These are phyloP conservation scores for Aspergillus ochraceus DNA, from an alignment of 2,329 filamentous ascomycete species.

Conservation along the genomic window DNA sequence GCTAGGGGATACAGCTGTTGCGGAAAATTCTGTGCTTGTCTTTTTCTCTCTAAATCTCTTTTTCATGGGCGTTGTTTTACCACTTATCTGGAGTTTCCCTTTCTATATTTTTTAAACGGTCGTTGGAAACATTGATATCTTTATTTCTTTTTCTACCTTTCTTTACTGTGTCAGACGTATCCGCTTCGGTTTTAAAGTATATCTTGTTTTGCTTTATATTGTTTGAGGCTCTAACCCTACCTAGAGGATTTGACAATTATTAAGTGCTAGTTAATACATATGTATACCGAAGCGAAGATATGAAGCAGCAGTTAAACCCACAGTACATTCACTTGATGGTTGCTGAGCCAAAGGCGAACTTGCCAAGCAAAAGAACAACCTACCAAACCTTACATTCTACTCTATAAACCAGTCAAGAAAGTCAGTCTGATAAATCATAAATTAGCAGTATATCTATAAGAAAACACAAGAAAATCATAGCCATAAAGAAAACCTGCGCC, in stretches of 20 bases:
- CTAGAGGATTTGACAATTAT: no score
- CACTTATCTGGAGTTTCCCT: slow-evolving; percentile 2
- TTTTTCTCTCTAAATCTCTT: background rate
- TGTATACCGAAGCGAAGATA: background rate
- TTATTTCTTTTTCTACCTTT: background rate
- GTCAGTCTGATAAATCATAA: background rate
- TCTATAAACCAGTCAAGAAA: no score
- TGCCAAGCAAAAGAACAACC: no score
- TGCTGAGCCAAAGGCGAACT: no score
- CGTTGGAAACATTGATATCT: background rate
- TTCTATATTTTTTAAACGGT: background rate
- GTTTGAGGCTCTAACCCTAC: background rate
- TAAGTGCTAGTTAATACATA: background rate
- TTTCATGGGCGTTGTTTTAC: slow-evolving; percentile 4
- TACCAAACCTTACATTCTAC: no score
- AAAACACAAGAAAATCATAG: slow-evolving; percentile 7
- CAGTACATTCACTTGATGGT: no score
- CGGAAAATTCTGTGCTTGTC: background rate
- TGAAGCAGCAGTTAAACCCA: no score
- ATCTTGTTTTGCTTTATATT: background rate
- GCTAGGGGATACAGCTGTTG: background rate
- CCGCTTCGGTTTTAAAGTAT: slow-evolving; percentile 8
- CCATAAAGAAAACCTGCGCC: background rate
- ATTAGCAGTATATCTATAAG: slow-evolving; percentile 5
- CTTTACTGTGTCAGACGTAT: background rate